phyloP scores from a whole-genome alignment of 768 basidiomycete genomes.

The Exsudoporus frostii region DNA sequence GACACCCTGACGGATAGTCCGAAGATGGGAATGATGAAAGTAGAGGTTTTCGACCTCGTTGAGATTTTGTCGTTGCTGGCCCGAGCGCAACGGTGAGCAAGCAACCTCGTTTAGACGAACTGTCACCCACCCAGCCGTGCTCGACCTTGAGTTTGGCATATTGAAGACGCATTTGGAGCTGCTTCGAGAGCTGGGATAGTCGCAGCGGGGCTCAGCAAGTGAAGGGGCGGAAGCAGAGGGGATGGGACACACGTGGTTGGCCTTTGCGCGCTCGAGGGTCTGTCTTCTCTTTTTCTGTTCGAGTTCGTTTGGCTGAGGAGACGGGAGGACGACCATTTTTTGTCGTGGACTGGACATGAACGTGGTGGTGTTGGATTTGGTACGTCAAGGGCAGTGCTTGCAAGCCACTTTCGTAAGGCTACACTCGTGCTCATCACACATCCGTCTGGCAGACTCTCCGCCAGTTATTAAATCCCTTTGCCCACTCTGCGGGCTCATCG shows the following conservation, averaged over 20 bases:
- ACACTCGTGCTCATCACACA: no score
- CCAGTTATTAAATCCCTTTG: neutral
- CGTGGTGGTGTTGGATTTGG: neutral
- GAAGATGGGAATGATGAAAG: conserved; percentile 66
- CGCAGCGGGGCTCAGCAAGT: neutral
- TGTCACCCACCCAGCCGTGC: conserved; percentile 68
- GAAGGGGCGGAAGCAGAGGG: neutral
- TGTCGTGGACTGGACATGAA: conserved; percentile 11
- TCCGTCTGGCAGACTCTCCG: no score
- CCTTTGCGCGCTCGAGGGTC: conserved; percentile 54
- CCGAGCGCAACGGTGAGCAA: neutral
- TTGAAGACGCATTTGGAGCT: conserved; percentile 70
- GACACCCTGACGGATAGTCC: conserved; percentile 24
- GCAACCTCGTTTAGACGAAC: neutral
- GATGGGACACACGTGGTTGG: conserved; percentile 47
- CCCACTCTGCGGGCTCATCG: neutral
- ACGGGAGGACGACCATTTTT: conserved; percentile 19
- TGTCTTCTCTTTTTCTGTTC: conserved; percentile 44
- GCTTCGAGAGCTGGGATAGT: conserved; percentile 55
- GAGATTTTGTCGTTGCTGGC: conserved; percentile 70
- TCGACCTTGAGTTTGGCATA: conserved; percentile 79
- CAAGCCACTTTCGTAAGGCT: neutral
- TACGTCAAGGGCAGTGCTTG: neutral
- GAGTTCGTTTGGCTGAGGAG: conserved; percentile 26
- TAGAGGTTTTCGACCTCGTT: conserved; percentile 84